Percentiles rank a stretch among this genome's conserved stretches.
Evolutionary conservation across 2,329 filamentous ascomycete genomes (phyloP).

Genomic region (Aspergillaceae sp.): DNA sequence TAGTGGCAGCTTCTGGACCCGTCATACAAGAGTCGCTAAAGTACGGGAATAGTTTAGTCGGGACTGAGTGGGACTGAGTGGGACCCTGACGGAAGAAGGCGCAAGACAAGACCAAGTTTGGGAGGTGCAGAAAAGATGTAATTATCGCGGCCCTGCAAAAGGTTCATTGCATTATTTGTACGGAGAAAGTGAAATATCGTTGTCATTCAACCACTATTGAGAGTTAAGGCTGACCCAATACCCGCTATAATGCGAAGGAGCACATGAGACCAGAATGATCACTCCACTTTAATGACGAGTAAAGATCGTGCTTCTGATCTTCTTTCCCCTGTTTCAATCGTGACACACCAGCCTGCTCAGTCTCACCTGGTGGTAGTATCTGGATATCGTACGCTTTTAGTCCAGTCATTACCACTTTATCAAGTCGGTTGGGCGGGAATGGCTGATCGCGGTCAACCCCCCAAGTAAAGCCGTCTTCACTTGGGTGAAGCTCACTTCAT

Average conservation of each 20-base stretch:
- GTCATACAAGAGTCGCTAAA: neutral
- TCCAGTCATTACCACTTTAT: neutral
- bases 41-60: neutral
- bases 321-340: neutral
- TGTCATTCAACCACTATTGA: neutral
- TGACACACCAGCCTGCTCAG: neutral
- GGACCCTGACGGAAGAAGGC: neutral
- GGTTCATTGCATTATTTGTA: neutral
- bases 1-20: neutral
- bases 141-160: neutral
- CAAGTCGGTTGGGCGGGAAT: neutral
- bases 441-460: neutral
- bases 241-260: neutral
- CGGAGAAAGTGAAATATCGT: neutral
- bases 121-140: neutral
- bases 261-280: neutral
- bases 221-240: neutral
- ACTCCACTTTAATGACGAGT: neutral
- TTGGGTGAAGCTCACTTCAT: neutral
- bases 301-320: neutral
- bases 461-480: neutral
- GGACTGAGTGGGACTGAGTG: neutral
- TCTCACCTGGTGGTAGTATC: neutral
- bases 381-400: neutral
- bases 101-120: neutral